phyloP scores from a whole-genome alignment of 1,139 yeast species.

The Blastobotrys illinoisensis region DNA sequence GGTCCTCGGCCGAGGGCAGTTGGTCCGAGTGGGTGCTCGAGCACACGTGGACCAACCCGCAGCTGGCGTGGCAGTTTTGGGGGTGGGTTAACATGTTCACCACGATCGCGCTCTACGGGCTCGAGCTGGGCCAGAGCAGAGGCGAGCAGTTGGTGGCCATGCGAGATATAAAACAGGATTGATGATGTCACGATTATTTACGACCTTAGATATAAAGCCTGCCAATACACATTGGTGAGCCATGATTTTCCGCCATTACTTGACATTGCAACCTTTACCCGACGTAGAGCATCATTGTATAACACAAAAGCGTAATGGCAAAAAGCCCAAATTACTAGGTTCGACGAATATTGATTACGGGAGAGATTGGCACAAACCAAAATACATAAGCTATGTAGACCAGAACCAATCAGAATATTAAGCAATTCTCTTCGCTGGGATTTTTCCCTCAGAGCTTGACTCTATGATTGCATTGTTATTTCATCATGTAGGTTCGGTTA shows the following conservation, averaged over 20 bases:
- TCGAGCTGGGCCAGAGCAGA: conserved; percentile 45
- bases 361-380: too few relatives aligned
- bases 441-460: conserved; percentile 29
- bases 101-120: conserved; percentile 69
- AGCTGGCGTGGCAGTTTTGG: conserved; percentile 77
- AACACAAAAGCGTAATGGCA: too few relatives aligned
- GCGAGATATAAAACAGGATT: background rate
- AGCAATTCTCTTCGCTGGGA: conserved; percentile 16
- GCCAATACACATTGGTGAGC: too few relatives aligned
- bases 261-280: too few relatives aligned
- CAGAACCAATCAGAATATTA: conserved; percentile 6
- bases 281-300: too few relatives aligned
- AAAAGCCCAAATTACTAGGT: too few relatives aligned
- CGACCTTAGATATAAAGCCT: background rate
- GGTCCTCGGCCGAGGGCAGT: conserved; percentile 8
- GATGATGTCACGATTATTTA: background rate
- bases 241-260: too few relatives aligned
- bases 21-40: conserved; percentile 13
- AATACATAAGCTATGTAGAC: background rate
- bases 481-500: conserved; percentile 17
- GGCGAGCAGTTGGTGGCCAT: background rate
- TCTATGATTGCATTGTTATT: conserved; percentile 22
- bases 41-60: conserved; percentile 51
- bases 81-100: conserved; percentile 89
- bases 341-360: too few relatives aligned